phyloP scores from a whole-genome alignment of 2,329 filamentous ascomycete genomes.

The Phoma herbarum region DNA sequence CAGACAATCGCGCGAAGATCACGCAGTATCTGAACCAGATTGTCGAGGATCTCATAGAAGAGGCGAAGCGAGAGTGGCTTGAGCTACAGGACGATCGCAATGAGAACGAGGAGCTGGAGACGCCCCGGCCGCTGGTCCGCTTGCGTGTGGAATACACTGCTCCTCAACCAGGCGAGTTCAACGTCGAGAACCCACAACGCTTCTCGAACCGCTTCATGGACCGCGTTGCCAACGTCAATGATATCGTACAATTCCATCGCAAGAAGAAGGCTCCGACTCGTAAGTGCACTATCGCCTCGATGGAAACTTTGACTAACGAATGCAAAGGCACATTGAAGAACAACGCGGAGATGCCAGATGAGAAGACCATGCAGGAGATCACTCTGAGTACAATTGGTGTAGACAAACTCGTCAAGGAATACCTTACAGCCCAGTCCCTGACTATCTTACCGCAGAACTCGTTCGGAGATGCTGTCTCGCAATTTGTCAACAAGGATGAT shows the following conservation, averaged over 20 bases:
- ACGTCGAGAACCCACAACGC: constrained; percentile 93
- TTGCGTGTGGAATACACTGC: constrained; percentile 91
- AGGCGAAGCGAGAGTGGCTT: constrained; percentile 83
- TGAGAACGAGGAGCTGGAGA: constrained; percentile 64
- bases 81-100: constrained; percentile 69
- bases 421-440: constrained; percentile 83
- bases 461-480: constrained; percentile 90
- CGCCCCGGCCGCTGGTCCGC: constrained; percentile 83
- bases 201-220: constrained; percentile 92
- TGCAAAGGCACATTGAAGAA: constrained; percentile 56
- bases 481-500: constrained; percentile 95
- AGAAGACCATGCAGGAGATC: constrained; percentile 67
- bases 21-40: constrained; percentile 78
- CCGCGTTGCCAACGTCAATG: constrained; percentile 92
- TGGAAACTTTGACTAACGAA: not conserved
- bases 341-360: constrained; percentile 68
- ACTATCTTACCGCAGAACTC: constrained; percentile 92
- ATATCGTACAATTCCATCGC: constrained; percentile 91
- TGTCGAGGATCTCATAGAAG: constrained; percentile 85
- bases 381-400: constrained; percentile 82
- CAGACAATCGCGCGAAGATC: constrained; percentile 83
- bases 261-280: constrained; percentile 72
- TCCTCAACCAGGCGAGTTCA: constrained; percentile 83
- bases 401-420: constrained; percentile 87
- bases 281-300: constrained; percentile 17